Evolutionary conservation across 2,329 filamentous ascomycete species (phyloP), one percentile per base, ranked within the genome.

Genomic region (Colletotrichum truncatum): DNA sequence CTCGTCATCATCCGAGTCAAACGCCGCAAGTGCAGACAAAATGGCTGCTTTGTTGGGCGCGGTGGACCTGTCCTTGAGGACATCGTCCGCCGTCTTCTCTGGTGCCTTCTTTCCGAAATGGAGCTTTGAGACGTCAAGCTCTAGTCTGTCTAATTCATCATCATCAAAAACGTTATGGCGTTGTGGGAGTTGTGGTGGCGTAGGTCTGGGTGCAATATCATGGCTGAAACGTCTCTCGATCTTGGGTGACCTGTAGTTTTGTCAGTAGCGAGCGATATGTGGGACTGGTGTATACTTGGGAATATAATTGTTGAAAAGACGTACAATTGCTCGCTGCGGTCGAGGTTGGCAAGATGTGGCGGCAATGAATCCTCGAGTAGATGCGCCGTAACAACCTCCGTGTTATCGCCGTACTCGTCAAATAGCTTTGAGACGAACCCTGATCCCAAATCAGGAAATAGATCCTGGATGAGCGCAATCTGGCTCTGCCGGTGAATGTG

Each of bases 1-100:
- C 80, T 99, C 96, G 75, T 99, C 96, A 70, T 98, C 96, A 71
- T 98, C 95, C 0, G 91, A 91, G 78, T 98, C 94, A 70, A 98
- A 98, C 1, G 91, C 87, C 14, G 93, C 93, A 3, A 98, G 87
- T 0, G 95, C 95, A 3, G 94, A 93, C 23, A 97, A 81, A 70
- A 98, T 97, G 10, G 93, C 91, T 0, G 93, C 93, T 79, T 97
- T 97, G 71, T 90, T 89, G 2, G 91, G 87, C 4, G 90, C 88
- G 1, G 80, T 81, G 18, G 86, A 84, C 53, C 86, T 86, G 73
- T 93, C 89, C 49, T 85, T 81, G 7, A 95, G 85, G 14, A 95
- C 78, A 51, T 88, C 85, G 73, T 95, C 92, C n/a, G 92, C 91
- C 3, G 89, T 93, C 64, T 84, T 82, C 1, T 82, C 78, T 10